A percentile compares a stretch with the other conserved stretches of the same genome.
phyloP scores from a whole-genome alignment of 768 basidiomycete species.

The Termitomyces sp. region DNA sequence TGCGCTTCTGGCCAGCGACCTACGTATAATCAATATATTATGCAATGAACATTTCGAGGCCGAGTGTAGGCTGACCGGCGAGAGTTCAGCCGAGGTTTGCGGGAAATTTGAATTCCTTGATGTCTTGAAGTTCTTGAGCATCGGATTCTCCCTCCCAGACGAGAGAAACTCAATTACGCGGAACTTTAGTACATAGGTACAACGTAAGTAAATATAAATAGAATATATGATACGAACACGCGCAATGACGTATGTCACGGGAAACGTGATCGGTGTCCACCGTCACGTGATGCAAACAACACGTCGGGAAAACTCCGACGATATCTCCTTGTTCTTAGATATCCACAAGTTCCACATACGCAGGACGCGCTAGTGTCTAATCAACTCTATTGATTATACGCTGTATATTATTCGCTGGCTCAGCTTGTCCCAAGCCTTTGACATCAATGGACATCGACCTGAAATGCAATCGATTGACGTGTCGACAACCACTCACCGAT shows the following conservation, averaged over 20 bases:
- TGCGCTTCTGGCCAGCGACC: background rate
- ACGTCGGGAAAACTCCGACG: background rate
- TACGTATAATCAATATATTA: background rate
- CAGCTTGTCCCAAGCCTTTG: background rate
- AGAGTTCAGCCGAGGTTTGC: too few species aligned
- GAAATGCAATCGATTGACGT: slow-evolving; percentile 75
- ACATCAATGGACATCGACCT: slow-evolving; percentile 64
- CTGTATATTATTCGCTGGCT: too few species aligned
- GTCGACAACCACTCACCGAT: slow-evolving; percentile 59
- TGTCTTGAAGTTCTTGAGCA: too few species aligned
- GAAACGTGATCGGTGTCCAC: background rate
- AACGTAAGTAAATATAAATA: too few species aligned
- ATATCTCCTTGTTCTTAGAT: background rate
- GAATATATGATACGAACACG: too few species aligned
- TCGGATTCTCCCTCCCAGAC: too few species aligned
- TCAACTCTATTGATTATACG: background rate
- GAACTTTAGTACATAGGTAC: too few species aligned
- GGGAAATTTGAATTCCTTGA: too few species aligned
- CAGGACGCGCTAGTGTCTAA: background rate
- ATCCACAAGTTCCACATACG: background rate
- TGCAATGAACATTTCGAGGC: background rate
- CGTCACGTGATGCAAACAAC: background rate
- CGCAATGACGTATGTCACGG: background rate
- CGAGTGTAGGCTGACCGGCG: too few species aligned
- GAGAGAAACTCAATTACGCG: too few species aligned